phyloP scores from a whole-genome alignment of 257 asterid genomes.

The Primulina tabacum region DNA sequence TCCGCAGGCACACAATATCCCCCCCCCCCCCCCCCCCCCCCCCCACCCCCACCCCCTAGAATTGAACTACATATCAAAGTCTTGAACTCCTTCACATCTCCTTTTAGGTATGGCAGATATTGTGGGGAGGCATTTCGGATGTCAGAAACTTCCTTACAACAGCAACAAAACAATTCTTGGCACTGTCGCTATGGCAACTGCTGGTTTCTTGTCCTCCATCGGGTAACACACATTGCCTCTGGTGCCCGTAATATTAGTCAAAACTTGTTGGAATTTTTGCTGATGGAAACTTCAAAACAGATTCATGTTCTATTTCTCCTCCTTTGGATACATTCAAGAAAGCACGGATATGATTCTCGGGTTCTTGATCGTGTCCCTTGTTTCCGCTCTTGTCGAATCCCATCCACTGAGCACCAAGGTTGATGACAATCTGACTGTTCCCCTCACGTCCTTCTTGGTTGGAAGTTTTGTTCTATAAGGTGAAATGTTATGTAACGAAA shows the following conservation, averaged over 20 bases:
- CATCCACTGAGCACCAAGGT: conserved; percentile 43
- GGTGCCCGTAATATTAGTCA: not conserved
- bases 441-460: conserved; percentile 41
- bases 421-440: conserved; percentile 66
- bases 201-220: conserved; percentile 48
- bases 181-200: conserved; percentile 43
- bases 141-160: conserved; percentile 54
- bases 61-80: not conserved
- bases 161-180: conserved; percentile 50
- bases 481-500: not conserved
- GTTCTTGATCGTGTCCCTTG: conserved; percentile 43
- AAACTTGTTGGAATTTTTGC: conserved; percentile 1
- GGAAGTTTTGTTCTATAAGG: conserved; percentile 32
- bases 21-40: too few species aligned
- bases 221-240: conserved; percentile 33
- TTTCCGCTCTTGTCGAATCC: conserved; percentile 52
- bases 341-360: conserved; percentile 36
- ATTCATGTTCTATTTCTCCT: conserved; percentile 51
- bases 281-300: conserved; percentile 27
- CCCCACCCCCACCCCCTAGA: not conserved
- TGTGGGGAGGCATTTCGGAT: conserved; percentile 50
- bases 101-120: conserved; percentile 55
- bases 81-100: not conserved
- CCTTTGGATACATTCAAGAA: conserved; percentile 42
- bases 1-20: too few species aligned